Base-by-base conservation (phyloP, 1,284 basidiomycete genomes). In the Cryptococcus sp. region DNA sequence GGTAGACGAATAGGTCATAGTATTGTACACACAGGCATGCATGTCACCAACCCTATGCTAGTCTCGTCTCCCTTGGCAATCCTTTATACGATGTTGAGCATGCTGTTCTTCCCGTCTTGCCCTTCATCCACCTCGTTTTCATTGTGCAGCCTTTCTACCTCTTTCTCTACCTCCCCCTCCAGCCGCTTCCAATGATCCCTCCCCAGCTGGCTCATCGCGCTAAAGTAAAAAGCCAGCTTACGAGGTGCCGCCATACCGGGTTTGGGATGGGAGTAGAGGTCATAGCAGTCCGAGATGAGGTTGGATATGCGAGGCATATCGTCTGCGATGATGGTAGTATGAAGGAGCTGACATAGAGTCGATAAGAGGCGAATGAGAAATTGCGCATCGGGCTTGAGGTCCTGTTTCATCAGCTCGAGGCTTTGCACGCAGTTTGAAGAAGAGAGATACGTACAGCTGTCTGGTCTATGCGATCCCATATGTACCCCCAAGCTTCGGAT, bases 171-270 rank as follows among this genome's bases (percentile, higher is more conserved):
- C 34, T 66, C 64, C 4, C 28, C 40, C 42, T 65, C 56, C 32
- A 71, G 24, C 0, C 28, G 24, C 9, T 68, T 45, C 71, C 71
- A 73, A 5, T 66, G 57, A 10, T 35, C 36, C 14, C 71, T 37
- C 2, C 28, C 42, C 3, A 71, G 23, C 31, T 58, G 43, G 10
- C 34, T 18, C 26, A 70, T 43, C 0, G 68, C 62, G 4, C 56
- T 62, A 21, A 60, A 34, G 45, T 70, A 72, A 51, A 73, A 73
- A 6, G 56, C 59, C 4, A 72, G 40, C 49, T 73, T 73, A 28
- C 56, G 57, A 5, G 53, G 49, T 0, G 56, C 57, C 3, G 58
- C 52, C 7, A 38, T 55, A 7, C 47, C 52, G n/a, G 46, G 25
- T 39, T 53, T 54, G 2, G 58, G 45, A 2, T 16, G 31, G 1